Conservation (phyloP, 345 rosid species). For the Populus euphratica region DNA sequence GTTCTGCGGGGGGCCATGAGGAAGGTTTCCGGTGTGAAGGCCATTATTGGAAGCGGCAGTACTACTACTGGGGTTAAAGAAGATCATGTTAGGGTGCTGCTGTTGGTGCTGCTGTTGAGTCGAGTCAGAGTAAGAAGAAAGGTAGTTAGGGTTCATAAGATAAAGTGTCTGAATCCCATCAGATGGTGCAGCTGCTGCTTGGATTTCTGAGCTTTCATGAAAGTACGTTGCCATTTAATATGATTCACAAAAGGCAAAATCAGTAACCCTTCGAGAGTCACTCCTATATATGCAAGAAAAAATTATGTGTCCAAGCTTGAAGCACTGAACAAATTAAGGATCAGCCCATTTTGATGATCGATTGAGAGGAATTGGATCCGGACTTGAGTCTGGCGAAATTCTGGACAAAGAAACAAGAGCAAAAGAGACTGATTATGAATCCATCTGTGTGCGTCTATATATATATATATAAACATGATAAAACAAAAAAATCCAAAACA, state of each 20-base stretch:
- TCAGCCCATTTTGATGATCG: constrained; percentile 17
- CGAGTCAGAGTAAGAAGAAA: constrained; percentile 38
- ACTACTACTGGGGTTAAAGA: constrained; percentile 25
- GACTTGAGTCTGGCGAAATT: background rate
- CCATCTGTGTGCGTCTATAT: background rate
- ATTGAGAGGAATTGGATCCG: background rate
- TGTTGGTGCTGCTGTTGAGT: constrained; percentile 10
- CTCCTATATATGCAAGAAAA: background rate
- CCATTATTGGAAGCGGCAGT: constrained; percentile 14
- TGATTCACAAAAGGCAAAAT: background rate
- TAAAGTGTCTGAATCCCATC: constrained; percentile 50
- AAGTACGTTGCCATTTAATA: constrained; percentile 46
- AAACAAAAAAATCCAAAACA: background rate
- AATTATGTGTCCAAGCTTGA: background rate
- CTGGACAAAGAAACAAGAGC: background rate
- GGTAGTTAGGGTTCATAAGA: constrained; percentile 47
- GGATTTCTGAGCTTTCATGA: constrained; percentile 47
- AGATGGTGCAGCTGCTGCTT: constrained; percentile 32
- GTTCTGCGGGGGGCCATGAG: constrained; percentile 35
- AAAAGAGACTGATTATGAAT: background rate
- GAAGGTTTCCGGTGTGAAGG: constrained; percentile 13
- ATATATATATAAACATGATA: background rate
- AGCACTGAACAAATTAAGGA: background rate
- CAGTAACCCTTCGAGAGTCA: background rate
- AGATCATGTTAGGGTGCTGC: constrained; percentile 19